Conservation (phyloP, 2,329 filamentous ascomycete species). For the Metarhizium album region DNA sequence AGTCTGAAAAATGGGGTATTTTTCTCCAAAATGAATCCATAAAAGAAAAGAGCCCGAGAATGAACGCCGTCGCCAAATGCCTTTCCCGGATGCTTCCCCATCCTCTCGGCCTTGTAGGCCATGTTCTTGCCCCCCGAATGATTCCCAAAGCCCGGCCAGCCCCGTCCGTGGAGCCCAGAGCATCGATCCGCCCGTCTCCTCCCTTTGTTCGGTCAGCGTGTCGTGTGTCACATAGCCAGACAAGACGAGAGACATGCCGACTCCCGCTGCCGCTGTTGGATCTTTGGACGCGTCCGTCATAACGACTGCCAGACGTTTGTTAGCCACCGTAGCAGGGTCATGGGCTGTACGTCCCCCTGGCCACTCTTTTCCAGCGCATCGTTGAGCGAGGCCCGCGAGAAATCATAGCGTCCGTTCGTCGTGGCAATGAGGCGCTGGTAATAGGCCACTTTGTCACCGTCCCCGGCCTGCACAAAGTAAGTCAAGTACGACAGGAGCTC, state of each 20-base stretch:
- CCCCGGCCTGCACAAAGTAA: conserved; percentile 34
- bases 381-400: conserved; percentile 50
- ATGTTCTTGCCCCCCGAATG: background rate
- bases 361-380: conserved; percentile 26
- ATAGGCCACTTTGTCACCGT: conserved; percentile 38
- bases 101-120: background rate
- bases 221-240: background rate
- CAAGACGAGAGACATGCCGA: background rate
- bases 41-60: background rate
- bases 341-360: conserved; percentile 33
- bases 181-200: background rate
- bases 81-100: background rate
- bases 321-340: conserved; percentile 45
- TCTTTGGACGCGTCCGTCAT: background rate
- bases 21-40: background rate
- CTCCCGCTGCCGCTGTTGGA: background rate
- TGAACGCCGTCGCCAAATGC: conserved; percentile 1
- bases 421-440: conserved; percentile 57
- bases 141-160: background rate
- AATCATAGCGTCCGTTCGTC: conserved; percentile 57
- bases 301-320: conserved; percentile 12
- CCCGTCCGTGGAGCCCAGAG: background rate
- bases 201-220: background rate
- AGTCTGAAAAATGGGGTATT: background rate
- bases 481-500: conserved; percentile 30